Conservation (phyloP, 2,329 filamentous ascomycete species). For the Chrysoporthe puriensis region DNA sequence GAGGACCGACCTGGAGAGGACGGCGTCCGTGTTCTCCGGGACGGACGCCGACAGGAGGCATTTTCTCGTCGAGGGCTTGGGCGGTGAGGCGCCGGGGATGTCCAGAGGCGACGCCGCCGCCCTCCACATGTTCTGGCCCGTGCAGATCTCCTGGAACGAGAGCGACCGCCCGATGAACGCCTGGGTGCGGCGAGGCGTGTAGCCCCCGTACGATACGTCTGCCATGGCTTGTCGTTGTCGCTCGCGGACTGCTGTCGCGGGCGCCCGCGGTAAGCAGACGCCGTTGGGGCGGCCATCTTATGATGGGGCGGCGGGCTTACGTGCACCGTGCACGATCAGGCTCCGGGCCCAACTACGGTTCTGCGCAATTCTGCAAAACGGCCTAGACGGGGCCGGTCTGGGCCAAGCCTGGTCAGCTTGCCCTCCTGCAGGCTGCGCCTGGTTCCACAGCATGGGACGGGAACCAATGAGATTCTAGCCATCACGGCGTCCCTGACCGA, state of each 20-base stretch:
- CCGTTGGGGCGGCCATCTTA: background rate
- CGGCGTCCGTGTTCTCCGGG: slow-evolving; percentile 15
- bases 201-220: background rate
- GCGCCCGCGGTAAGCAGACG: background rate
- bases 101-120: slow-evolving; percentile 11
- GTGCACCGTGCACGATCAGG: background rate
- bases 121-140: slow-evolving; percentile 10
- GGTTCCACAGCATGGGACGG: slow-evolving; percentile 10
- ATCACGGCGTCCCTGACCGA: background rate
- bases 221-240: slow-evolving; percentile 1
- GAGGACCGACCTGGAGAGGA: slow-evolving; percentile 20
- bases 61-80: background rate
- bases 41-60: slow-evolving; percentile 17
- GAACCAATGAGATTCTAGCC: background rate
- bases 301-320: background rate
- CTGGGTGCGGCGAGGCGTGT: background rate
- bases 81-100: slow-evolving; percentile 5
- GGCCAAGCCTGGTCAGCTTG: slow-evolving; percentile 18
- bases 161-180: background rate
- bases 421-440: slow-evolving; percentile 20
- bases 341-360: slow-evolving; percentile 16
- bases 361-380: slow-evolving; percentile 26
- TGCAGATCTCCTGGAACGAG: background rate
- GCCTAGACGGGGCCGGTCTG: slow-evolving; percentile 6
- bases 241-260: background rate